Base-by-base conservation (phyloP, 352 stramenopile genomes). In the Proteromonas lacertae region DNA sequence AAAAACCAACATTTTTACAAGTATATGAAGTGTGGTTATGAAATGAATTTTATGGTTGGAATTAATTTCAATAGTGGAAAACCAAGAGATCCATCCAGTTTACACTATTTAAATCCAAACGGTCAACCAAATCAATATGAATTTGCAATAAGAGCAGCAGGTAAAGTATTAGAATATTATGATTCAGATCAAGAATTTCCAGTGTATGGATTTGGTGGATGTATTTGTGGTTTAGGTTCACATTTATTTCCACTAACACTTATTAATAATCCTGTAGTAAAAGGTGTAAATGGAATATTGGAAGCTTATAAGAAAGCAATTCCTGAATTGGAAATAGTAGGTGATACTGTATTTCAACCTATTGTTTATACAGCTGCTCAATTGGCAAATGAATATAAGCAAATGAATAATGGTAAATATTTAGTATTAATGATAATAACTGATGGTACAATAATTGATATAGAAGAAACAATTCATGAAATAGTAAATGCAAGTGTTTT, bases 371-470 rank as follows among this genome's bases (percentile, higher is more conserved):
- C 28, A 31, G 36, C 39, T 22, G 39, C 17, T 42, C 18, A 16
- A 14, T n/a, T n/a, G n/a, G n/a, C n/a, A n/a, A n/a, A n/a, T n/a
- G n/a, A n/a, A n/a, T n/a, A n/a, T n/a, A n/a, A n/a, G n/a, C n/a
- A n/a, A n/a, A n/a, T n/a, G n/a, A n/a, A n/a, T n/a, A n/a, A n/a
- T n/a, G n/a, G n/a, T 6, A 71, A 73, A 45, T 81, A 79, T 44
- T 60, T 66, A 40, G 60, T 81, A 14, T 45, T 79, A 21, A 49
- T 81, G 17, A 72, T 81, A 42, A 53, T 81, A 30, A 81, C 67
- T 0, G 57, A 81, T 45, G 67, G 66, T 25, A 62, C 53, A 18
- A 78, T 79, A 29, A 73, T 74, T 54, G 67, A 81, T 41, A 75
- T 79, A 60, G 50, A 66, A 24, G 17, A 12, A 1, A 74, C 62